Conservation (phyloP, 768 basidiomycete species). For the Rhodotorula babjevae region DNA sequence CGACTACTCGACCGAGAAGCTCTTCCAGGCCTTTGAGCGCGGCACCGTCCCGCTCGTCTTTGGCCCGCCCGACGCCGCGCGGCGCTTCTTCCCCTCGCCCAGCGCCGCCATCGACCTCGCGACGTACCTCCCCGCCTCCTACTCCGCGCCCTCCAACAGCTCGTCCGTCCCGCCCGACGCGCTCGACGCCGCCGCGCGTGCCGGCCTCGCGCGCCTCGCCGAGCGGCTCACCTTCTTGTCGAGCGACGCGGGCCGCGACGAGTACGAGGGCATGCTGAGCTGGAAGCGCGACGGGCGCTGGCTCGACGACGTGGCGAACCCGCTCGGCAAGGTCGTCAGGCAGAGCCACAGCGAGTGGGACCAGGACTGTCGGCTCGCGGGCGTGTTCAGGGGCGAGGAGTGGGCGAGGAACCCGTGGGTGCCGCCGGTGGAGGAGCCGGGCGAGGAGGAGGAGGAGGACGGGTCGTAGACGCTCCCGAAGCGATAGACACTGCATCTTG, state of each 20-base stretch:
- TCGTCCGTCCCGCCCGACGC: not conserved
- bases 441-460: no score
- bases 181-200: constrained; percentile 11
- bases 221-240: constrained; percentile 18
- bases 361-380: constrained; percentile 31
- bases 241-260: constrained; percentile 18
- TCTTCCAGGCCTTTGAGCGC: constrained; percentile 32
- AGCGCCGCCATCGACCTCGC: constrained; percentile 35
- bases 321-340: constrained; percentile 28
- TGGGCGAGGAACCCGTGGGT: constrained; percentile 3
- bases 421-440: not conserved
- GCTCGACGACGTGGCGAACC: constrained; percentile 6
- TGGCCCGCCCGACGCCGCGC: constrained; percentile 13
- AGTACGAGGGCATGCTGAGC: constrained; percentile 33
- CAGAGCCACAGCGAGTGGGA: not conserved
- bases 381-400: constrained; percentile 1
- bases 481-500: no score
- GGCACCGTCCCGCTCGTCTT: constrained; percentile 34
- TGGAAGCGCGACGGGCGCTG: constrained; percentile 27
- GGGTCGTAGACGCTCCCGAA: no score
- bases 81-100: constrained; percentile 17
- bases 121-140: constrained; percentile 20
- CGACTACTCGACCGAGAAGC: constrained; percentile 37
- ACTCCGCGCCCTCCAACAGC: not conserved
- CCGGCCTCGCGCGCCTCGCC: constrained; percentile 16